Base-by-base conservation (phyloP, 2,329 filamentous ascomycete genomes). In the Colletotrichum falcatum region DNA sequence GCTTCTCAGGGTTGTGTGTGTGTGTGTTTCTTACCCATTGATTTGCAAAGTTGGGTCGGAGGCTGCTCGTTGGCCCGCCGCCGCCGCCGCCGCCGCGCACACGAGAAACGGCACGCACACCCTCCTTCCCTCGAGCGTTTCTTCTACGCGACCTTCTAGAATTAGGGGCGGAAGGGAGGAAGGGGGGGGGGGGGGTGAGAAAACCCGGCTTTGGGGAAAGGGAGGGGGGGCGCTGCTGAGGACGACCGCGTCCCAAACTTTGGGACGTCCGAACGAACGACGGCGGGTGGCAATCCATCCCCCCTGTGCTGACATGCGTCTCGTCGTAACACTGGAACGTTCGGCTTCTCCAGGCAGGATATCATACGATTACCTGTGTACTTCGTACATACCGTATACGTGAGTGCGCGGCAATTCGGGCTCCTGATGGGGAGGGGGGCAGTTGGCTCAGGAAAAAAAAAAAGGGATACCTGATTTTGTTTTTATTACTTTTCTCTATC, bases 141-240 rank as follows among this genome's bases (percentile, higher is more conserved):
- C 20, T 35, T 54, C 51, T 54, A 35, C 51, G n/a, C 3, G 28
- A 35, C 51, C 30, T 54, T 54, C 51, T 54, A 35, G 51, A 54
- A 54, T 23, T 23, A 9, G 30, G 28, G 28, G 20, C n/a, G 42
- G 11, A 6, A 44, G 37, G 12, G 3, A n/a, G 18, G 42, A 2
- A 20, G 18, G 18, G 20, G 9, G 51, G 28, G 11, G 28, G 3
- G 7, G 6, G n/a, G 18, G 28, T 14, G 28, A 5, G 51, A 20
- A 54, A 30, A n/a, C 9, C 9, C 18, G 28, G 51, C 48, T 49
- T 49, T 3, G 49, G 49, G 28, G 20, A 12, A 20, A 2, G 7
- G 8, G 16, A 2, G 18, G 18, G 16, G 49, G n/a, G n/a, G n/a
- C n/a, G n/a, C n/a, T n/a, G n/a, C n/a, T n/a, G 37, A 39, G 14